Percentiles rank a stretch among this genome's conserved stretches.
Conservation (phyloP, 768 basidiomycete species). For the Fibroporia radiculosa region DNA sequence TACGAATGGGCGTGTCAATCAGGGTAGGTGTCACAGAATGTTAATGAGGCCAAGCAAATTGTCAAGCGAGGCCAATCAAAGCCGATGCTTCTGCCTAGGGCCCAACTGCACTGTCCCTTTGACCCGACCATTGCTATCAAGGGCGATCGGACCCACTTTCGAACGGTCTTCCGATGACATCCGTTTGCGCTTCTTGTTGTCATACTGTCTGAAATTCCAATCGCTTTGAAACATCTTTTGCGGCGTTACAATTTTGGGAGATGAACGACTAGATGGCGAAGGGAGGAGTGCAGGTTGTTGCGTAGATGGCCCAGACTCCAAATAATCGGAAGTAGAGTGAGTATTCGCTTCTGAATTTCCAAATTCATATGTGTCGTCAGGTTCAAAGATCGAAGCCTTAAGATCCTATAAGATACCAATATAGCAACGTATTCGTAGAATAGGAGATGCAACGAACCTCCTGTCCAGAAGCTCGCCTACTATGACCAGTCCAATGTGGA, state of each 20-base stretch:
- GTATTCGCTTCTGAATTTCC: background rate
- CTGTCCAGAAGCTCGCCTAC: background rate
- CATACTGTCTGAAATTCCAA: constrained; percentile 5
- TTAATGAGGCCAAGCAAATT: no score
- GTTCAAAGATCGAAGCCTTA: background rate
- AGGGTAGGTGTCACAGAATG: no score
- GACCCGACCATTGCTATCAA: background rate
- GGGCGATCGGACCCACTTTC: background rate
- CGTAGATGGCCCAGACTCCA: background rate
- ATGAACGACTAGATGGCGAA: background rate
- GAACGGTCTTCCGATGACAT: background rate
- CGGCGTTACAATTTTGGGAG: background rate
- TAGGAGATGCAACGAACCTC: background rate
- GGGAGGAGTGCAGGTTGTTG: background rate
- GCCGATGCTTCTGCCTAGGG: constrained; percentile 1
- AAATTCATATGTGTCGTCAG: background rate
- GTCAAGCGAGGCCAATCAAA: no score
- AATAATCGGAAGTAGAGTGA: background rate
- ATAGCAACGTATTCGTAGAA: background rate
- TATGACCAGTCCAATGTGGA: background rate
- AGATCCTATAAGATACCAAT: background rate
- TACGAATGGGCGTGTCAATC: no score
- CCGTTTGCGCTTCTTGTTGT: background rate
- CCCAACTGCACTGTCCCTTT: constrained; percentile 4
- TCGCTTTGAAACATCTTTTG: constrained; percentile 1